Evolutionary conservation across 495 filamentous ascomycete species (phyloP), one percentile per base, ranked within the genome.

Genomic region (Penicillium samsonianum): DNA sequence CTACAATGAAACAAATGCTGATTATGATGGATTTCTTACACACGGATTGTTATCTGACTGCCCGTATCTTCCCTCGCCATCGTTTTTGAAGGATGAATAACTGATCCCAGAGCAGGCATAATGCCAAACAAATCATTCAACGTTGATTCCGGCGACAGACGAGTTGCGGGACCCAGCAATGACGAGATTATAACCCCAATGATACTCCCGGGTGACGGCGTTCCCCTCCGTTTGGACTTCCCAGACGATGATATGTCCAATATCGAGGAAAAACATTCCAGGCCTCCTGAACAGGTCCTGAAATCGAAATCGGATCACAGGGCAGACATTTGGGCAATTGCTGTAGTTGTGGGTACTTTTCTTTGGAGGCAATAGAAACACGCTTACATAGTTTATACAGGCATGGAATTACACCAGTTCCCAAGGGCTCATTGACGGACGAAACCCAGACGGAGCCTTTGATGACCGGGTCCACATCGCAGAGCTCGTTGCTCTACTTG

Each of bases 401-500:
- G 44, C 44, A 16, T 49, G 31, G 53, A 7, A n/a, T 1, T 20
- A 26, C 20, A 14, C 38, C 3, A 28, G 35, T 11, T 40, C 33
- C 12, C 7, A 35, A 30, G 23, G 20, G 7, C 22, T 56, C 30
- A 28, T 49, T 17, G 26, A 47, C n/a, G 31, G 44, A 28, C 26
- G 53, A 14, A 49, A 49, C 12, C 26, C 43, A 41, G 57, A 57
- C 8, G 52, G 57, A 16, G 50, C 55, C n/a, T 60, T 63, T 19
- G 57, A 64, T 53, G 57, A 60, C 28, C 57, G 61, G 7, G 51
- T 63, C 22, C 75, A 75, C 62, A 59, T 78, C 4, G 70, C 72
- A 26, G 66, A 70, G 44, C 63, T 80, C 3, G 57, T 77, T 48
- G 68, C 67, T 8, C 44, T 79, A 16, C 60, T 80, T 9, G 77